Percentiles rank a stretch among this genome's conserved stretches.
Conservation (phyloP, 805 yeast genomes). For the Starmera caribaea region DNA sequence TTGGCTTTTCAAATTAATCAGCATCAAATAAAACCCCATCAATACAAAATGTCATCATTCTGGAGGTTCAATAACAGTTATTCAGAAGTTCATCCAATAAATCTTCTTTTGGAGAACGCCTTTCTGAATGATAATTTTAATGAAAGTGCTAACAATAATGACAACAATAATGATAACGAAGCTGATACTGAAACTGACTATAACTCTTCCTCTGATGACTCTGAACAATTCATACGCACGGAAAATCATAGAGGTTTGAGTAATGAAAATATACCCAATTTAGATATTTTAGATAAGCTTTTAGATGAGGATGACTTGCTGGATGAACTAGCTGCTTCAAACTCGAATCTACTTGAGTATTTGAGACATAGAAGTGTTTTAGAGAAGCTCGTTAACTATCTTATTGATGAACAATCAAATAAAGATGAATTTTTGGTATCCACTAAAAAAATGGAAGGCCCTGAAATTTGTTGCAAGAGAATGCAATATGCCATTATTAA, state of each 20-base stretch:
- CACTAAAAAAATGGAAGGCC: constrained; percentile 9
- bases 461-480: constrained; percentile 9
- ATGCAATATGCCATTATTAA: constrained; percentile 12
- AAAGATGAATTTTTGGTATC: constrained; percentile 16
- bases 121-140: constrained; percentile 21
- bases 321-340: constrained; percentile 64
- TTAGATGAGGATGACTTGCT: constrained; percentile 68
- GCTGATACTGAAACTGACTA: constrained; percentile 7
- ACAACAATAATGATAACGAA: constrained; percentile 20
- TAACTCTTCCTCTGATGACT: constrained; percentile 8
- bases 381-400: constrained; percentile 55
- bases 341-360: constrained; percentile 67
- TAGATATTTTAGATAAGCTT: constrained; percentile 41
- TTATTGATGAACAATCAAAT: constrained; percentile 32
- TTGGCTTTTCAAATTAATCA: too few species aligned
- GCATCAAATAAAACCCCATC: too few species aligned
- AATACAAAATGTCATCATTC: constrained; percentile 24
- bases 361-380: constrained; percentile 72
- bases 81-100: constrained; percentile 43
- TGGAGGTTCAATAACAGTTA: constrained; percentile 57
- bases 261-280: constrained; percentile 26
- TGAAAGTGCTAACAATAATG: constrained; percentile 26
- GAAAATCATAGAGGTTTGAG: constrained; percentile 8
- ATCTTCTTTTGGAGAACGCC: constrained; percentile 31
- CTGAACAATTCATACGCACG: constrained; percentile 18